Evolutionary conservation across 129 eudicot genomes (phyloP), one percentile per base, ranked within the genome.

Genomic region (Lonicera japonica): DNA sequence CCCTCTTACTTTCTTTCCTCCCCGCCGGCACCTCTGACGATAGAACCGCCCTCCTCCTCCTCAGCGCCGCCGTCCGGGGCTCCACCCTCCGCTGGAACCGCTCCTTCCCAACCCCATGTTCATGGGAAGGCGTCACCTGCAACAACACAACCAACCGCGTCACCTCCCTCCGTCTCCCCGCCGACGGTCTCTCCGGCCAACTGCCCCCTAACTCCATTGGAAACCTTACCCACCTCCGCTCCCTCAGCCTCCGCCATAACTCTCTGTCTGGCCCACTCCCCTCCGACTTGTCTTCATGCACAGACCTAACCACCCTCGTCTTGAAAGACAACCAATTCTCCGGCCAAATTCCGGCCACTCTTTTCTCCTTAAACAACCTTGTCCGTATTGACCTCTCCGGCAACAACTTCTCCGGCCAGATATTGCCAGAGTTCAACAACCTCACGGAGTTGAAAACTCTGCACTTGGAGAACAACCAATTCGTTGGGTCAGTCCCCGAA

Each of bases 161-260:
- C 53, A 50, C 13, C 25, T 5, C 3, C 0, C 74, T 81, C 54
- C 79, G 62, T 4, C 83, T 81, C 25, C 87, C 83, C 0, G 76
- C 34, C 8, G 25, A n/a, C 40, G 60, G 67, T 5, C 79, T 81
- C 5, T 34, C 70, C 11, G 83, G 87, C 23, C 15, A 38, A 47
- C 46, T 81, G 8, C 80, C 83, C 1, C 5, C 11, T 3, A 61
- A 41, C 36, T 20, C 82, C 55, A 40, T 81, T 19, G 73, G 73
- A 10, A 72, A 62, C 53, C 67, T 81, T 8, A 60, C 74, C 34
- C 15, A 57, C 2, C 77, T 81, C 29, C 71, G 66, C 1, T 51
- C 0, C 20, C 71, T 81, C 65, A 76, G 76, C 54, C 85, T 80
- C 46, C 82, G 82, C 10, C 12, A 50, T 5, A 80, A 80, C 69